phyloP scores from a whole-genome alignment of 805 yeast genomes.

The Suhomyces pyralidae region DNA sequence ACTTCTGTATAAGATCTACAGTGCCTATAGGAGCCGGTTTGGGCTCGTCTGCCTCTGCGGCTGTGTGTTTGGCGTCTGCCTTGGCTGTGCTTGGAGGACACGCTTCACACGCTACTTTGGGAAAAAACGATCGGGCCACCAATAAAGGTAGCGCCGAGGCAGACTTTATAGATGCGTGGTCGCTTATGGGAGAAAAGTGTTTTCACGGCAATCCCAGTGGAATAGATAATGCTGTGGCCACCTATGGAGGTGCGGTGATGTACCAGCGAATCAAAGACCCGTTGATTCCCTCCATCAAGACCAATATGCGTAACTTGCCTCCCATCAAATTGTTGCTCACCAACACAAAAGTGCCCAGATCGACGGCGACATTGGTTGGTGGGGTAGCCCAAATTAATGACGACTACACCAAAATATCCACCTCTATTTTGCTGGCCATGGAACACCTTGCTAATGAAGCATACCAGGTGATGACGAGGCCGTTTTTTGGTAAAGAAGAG shows the following conservation, averaged over 20 bases:
- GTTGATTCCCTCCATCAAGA: constrained; percentile 55
- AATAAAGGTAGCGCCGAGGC: constrained; percentile 41
- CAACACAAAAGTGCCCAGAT: constrained; percentile 82
- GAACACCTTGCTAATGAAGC: constrained; percentile 73
- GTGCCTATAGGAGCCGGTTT: constrained; percentile 96
- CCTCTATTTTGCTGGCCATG: constrained; percentile 70
- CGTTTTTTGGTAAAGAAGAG: constrained; percentile 44
- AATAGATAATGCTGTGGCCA: constrained; percentile 93
- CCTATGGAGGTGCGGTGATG: constrained; percentile 93
- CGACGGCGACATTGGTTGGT: constrained; percentile 80
- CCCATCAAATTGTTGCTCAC: constrained; percentile 71
- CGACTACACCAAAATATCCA: constrained; percentile 52
- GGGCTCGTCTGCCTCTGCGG: constrained; percentile 89
- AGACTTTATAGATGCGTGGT: constrained; percentile 75
- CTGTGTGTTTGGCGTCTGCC: constrained; percentile 81
- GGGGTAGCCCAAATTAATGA: constrained; percentile 59
- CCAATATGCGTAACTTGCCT: constrained; percentile 71
- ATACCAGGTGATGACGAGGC: constrained; percentile 55
- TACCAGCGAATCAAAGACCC: constrained; percentile 65
- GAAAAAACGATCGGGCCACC: constrained; percentile 27
- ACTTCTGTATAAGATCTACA: constrained; percentile 72
- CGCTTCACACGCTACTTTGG: constrained; percentile 37
- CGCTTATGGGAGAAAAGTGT: constrained; percentile 90
- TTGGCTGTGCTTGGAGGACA: constrained; percentile 60
- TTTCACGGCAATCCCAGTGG: constrained; percentile 97